These are phyloP conservation scores for Cucumis cinereus DNA, from an alignment of 306 rosid genomes.

Conservation along the genomic window DNA sequence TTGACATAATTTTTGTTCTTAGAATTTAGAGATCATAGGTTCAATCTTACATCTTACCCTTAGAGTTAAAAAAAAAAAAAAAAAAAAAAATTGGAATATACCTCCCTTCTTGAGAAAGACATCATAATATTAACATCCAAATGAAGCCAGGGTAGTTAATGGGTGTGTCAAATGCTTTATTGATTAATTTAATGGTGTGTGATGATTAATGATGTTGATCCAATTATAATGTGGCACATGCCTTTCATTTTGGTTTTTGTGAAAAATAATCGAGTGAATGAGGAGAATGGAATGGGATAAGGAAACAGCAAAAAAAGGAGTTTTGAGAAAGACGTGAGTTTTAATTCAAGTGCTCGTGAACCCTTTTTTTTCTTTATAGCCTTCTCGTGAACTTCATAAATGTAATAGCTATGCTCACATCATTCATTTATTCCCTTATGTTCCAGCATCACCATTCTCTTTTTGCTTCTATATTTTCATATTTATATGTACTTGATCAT, in stretches of 20 bases:
- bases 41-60: no score
- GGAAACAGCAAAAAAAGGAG: not conserved
- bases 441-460: not conserved
- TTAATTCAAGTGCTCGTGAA: not conserved
- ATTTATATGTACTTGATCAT: not conserved
- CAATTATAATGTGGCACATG: not conserved
- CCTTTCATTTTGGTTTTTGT: not conserved
- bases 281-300: not conserved
- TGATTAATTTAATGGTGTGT: not conserved
- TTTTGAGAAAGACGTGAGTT: not conserved
- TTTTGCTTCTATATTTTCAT: not conserved
- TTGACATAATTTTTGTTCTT: no score
- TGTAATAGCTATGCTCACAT: not conserved
- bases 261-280: not conserved
- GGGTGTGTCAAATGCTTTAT: not conserved
- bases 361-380: not conserved
- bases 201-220: not conserved
- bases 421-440: not conserved
- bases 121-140: not conserved
- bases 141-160: not conserved
- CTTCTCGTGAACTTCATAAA: conserved; percentile 6
- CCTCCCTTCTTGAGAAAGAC: not conserved
- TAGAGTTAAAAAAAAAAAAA: no score
- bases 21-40: no score
- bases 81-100: no score